These are phyloP conservation scores for Triangularia setosa DNA, from an alignment of 2,329 filamentous ascomycete species.

Conservation along the genomic window DNA sequence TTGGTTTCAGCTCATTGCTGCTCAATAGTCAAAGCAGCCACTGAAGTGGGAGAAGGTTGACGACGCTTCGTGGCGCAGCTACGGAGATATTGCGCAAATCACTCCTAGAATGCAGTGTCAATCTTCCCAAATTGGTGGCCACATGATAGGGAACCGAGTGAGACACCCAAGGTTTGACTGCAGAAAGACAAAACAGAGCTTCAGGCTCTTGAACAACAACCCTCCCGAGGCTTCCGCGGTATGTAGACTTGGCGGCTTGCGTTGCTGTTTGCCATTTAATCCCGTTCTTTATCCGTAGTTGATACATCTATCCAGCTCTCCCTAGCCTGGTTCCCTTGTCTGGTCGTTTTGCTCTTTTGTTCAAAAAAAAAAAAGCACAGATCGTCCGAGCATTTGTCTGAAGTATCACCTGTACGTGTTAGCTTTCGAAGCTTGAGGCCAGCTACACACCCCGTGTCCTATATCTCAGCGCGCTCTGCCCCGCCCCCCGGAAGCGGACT, in stretches of 20 bases:
- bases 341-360: neutral
- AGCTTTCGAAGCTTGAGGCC: neutral
- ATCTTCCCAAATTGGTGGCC: neutral
- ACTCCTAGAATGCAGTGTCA: neutral
- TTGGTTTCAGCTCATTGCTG: neutral
- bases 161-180: constrained; percentile 6
- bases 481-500: neutral
- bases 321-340: neutral
- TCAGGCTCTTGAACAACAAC: neutral
- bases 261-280: neutral
- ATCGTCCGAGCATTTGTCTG: neutral
- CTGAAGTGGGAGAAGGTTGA: neutral
- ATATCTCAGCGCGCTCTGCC: neutral
- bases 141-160: neutral
- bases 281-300: neutral
- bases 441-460: neutral
- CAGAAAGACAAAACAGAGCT: constrained; percentile 4
- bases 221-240: neutral
- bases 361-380: neutral
- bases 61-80: neutral
- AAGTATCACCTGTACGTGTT: neutral
- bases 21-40: neutral
- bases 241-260: neutral
- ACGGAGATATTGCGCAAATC: neutral
- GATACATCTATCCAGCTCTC: neutral